Evolutionary conservation across 306 rosid genomes (phyloP).

Genomic region (Heteromeles arbutifolia): DNA sequence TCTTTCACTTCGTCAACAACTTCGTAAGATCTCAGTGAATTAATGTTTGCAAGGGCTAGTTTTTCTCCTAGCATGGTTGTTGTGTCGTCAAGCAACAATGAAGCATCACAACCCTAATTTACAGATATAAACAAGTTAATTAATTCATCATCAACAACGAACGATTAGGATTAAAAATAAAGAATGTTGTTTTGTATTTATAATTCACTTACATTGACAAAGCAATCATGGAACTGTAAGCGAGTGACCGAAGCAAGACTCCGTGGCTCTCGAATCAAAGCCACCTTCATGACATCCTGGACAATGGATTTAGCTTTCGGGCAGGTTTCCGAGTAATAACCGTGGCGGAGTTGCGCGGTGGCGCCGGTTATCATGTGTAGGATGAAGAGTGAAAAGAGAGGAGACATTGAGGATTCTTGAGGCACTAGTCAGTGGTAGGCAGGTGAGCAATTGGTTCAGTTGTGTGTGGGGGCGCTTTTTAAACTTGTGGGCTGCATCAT

Average conservation of each 20-base stretch:
- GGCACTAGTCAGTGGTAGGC: neutral
- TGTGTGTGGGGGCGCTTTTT: neutral
- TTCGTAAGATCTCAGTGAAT: slow-evolving; percentile 72
- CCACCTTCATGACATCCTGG: slow-evolving; percentile 52
- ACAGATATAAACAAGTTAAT: neutral
- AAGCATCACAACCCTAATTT: slow-evolving; percentile 82
- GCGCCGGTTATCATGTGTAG: slow-evolving; percentile 17
- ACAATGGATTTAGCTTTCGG: slow-evolving; percentile 61
- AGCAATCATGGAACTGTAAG: slow-evolving; percentile 86
- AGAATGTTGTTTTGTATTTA: neutral
- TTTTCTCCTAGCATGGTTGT: slow-evolving; percentile 81
- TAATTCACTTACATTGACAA: slow-evolving; percentile 49
- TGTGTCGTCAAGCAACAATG: slow-evolving; percentile 83
- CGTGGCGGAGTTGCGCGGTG: slow-evolving; percentile 38
- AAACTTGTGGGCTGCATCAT: neutral
- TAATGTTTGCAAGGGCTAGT: slow-evolving; percentile 68
- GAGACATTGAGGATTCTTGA: slow-evolving; percentile 13
- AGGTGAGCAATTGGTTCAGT: neutral
- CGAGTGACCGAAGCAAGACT: slow-evolving; percentile 87
- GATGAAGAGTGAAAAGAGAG: slow-evolving; percentile 22
- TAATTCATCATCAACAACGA: neutral
- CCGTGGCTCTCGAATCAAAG: slow-evolving; percentile 56
- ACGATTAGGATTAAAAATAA: neutral
- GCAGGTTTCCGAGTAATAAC: slow-evolving; percentile 50
- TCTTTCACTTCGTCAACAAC: slow-evolving; percentile 72